A percentile compares a stretch with the other conserved stretches of the same genome.
phyloP scores from a whole-genome alignment of 2,329 filamentous ascomycete species.

The Gaeumannomyces tritici region DNA sequence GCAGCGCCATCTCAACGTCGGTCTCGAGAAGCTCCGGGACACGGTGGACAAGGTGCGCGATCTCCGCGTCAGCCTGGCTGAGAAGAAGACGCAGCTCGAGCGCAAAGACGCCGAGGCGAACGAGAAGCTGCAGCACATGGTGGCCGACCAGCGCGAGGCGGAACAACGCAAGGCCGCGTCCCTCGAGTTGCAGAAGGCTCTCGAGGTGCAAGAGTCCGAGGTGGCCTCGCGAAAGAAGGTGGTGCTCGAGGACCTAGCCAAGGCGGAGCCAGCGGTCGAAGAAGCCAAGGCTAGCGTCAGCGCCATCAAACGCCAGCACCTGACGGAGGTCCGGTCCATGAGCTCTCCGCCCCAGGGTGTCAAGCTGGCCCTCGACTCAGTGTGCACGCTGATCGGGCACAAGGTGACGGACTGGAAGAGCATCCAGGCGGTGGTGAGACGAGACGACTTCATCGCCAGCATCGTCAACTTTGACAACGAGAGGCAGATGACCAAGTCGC shows the following conservation, averaged over 20 bases:
- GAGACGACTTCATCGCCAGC: constrained; percentile 94
- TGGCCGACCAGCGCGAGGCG: constrained; percentile 89
- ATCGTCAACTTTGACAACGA: constrained; percentile 98
- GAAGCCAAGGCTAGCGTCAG: constrained; percentile 94
- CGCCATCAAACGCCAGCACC: constrained; percentile 95
- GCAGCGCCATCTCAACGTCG: constrained; percentile 94
- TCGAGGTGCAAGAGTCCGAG: constrained; percentile 84
- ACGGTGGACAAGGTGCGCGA: constrained; percentile 97
- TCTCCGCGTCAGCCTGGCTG: constrained; percentile 77
- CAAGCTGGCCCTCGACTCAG: constrained; percentile 86
- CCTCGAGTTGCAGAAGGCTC: constrained; percentile 74
- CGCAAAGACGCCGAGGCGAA: constrained; percentile 93
- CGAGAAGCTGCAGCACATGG: constrained; percentile 94
- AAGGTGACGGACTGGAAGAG: constrained; percentile 83
- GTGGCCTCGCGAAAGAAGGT: constrained; percentile 76
- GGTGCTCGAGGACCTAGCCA: constrained; percentile 78
- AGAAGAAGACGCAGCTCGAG: constrained; percentile 90
- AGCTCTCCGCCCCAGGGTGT: constrained; percentile 84
- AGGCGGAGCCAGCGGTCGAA: constrained; percentile 83
- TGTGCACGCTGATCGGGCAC: constrained; percentile 88
- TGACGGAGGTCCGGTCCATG: constrained; percentile 98
- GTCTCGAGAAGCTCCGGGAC: constrained; percentile 92
- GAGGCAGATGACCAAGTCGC: constrained; percentile 76
- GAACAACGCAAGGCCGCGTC: constrained; percentile 85
- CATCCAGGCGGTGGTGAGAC: constrained; percentile 78